These are phyloP conservation scores for Suillus alpinus DNA, from an alignment of 768 basidiomycete species.

Conservation along the genomic window DNA sequence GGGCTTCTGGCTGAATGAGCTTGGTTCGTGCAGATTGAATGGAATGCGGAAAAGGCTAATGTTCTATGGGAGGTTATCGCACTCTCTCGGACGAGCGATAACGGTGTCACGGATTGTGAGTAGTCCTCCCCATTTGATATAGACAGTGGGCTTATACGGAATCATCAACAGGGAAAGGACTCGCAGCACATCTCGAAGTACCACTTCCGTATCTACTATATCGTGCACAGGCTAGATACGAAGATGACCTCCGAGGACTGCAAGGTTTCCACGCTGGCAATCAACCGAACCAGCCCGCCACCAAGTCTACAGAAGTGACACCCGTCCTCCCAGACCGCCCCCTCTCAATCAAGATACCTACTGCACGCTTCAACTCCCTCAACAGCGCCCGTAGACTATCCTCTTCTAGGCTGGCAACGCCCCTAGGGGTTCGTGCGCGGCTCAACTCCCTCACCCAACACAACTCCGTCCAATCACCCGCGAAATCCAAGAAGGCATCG, in stretches of 20 bases:
- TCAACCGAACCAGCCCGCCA: constrained; percentile 28
- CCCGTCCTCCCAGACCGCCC: constrained; percentile 12
- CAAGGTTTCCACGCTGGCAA: constrained; percentile 60
- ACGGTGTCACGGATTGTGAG: constrained; percentile 78
- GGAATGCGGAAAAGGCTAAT: constrained; percentile 81
- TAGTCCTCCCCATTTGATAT: constrained; percentile 7
- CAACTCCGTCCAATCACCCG: constrained; percentile 37
- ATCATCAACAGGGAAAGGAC: constrained; percentile 65
- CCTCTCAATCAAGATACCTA: neutral
- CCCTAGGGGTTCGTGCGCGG: constrained; percentile 66
- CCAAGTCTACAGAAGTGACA: constrained; percentile 15
- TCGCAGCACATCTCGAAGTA: constrained; percentile 75
- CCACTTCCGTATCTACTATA: constrained; percentile 84
- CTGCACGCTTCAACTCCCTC: constrained; percentile 3
- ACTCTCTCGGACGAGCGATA: constrained; percentile 68
- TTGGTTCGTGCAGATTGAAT: constrained; percentile 61
- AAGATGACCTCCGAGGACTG: constrained; percentile 79
- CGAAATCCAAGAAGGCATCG: constrained; percentile 42
- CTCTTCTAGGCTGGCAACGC: constrained; percentile 47
- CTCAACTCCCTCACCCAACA: constrained; percentile 64
- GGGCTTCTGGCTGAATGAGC: constrained; percentile 9
- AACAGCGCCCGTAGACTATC: constrained; percentile 25
- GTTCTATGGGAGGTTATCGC: constrained; percentile 87
- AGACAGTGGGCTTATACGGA: neutral
- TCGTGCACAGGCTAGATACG: constrained; percentile 78